Conservation (phyloP, 2,329 filamentous ascomycete genomes). For the Neonectria hederae region DNA sequence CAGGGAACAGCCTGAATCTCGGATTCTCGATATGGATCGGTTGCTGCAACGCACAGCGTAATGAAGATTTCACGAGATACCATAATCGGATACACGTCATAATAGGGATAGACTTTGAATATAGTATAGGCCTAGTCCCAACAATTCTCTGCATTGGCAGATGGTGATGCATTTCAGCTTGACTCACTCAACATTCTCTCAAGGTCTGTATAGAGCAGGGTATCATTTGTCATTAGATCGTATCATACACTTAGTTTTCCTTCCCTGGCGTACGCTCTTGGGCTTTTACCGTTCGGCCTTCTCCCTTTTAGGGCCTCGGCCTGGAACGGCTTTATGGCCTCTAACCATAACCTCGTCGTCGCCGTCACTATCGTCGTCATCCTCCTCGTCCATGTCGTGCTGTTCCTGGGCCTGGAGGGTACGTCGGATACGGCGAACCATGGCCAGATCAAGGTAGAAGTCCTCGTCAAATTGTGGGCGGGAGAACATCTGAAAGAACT, state of each 20-base stretch:
- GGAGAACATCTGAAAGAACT: constrained; percentile 55
- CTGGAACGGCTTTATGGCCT: constrained; percentile 35
- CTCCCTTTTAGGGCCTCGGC: constrained; percentile 39
- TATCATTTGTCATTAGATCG: constrained; percentile 24
- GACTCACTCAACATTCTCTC: neutral
- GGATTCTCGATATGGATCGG: neutral
- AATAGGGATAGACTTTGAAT: neutral
- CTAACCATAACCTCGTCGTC: constrained; percentile 40
- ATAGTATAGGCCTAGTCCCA: neutral
- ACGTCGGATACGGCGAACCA: constrained; percentile 68
- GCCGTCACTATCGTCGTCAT: constrained; percentile 37
- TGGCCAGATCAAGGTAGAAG: constrained; percentile 64
- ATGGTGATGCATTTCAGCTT: neutral
- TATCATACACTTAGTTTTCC: constrained; percentile 13
- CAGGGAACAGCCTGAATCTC: neutral
- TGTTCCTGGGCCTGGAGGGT: constrained; percentile 55
- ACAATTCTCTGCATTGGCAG: neutral
- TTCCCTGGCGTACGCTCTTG: neutral
- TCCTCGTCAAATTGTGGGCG: constrained; percentile 53
- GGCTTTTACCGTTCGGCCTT: constrained; percentile 4
- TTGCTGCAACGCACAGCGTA: neutral
- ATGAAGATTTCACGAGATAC: constrained; percentile 17
- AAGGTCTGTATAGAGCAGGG: neutral
- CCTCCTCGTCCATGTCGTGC: constrained; percentile 56
- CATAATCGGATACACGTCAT: constrained; percentile 16